Evolutionary conservation across 2,329 filamentous ascomycete genomes (phyloP).

Genomic region (Aspergillus sp.): DNA sequence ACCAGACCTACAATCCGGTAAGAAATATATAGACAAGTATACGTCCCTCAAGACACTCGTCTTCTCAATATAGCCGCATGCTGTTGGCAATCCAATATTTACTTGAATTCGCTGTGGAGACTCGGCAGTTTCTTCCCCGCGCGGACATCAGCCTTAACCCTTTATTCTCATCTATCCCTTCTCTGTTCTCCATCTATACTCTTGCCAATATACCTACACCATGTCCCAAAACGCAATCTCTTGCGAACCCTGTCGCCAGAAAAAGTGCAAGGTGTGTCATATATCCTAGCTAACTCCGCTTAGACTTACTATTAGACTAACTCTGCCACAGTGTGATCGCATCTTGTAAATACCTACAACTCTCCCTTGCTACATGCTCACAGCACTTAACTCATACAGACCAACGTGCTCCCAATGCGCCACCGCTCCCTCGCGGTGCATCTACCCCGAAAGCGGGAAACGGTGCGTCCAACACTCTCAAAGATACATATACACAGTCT

Average conservation of each 20-base stretch:
- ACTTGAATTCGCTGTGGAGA: not conserved
- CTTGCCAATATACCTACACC: not conserved
- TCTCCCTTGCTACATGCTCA: not conserved
- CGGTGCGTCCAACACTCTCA: constrained; percentile 5
- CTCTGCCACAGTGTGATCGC: constrained; percentile 14
- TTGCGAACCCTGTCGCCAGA: constrained; percentile 18
- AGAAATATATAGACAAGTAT: too few species aligned
- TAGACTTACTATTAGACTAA: too few species aligned
- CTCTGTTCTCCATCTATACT: not conserved
- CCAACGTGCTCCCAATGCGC: constrained; percentile 16
- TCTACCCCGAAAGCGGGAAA: constrained; percentile 19
- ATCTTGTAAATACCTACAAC: constrained; percentile 6
- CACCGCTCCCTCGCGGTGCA: constrained; percentile 10
- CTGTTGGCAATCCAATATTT: too few species aligned
- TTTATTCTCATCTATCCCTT: too few species aligned
- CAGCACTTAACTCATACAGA: constrained; percentile 6
- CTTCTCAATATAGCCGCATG: too few species aligned
- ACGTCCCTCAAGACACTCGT: too few species aligned
- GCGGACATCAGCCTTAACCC: not conserved
- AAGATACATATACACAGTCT: not conserved
- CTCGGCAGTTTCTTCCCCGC: not conserved
- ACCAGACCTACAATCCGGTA: too few species aligned
- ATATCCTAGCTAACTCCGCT: too few species aligned
- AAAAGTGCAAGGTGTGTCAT: constrained; percentile 17
- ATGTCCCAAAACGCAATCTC: constrained; percentile 14